Conservation (phyloP, 148 eudicot genomes). For the Camellia sinensis region DNA sequence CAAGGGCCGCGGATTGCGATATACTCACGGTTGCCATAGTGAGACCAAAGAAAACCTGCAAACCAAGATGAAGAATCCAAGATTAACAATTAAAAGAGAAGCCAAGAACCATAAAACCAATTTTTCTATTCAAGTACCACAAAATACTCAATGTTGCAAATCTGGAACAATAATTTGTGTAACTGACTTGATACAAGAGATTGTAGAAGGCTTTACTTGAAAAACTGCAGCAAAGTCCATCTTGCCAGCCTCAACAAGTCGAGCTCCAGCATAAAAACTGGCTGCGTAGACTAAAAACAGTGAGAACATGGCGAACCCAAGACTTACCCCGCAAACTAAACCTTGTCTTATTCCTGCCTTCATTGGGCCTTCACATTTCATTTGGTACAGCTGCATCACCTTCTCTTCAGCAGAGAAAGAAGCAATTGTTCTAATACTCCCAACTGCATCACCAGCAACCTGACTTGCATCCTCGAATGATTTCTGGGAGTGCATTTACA, state of each 20-base stretch:
- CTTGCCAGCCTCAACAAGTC: slow-evolving; percentile 23
- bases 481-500: not conserved
- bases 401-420: slow-evolving; percentile 37
- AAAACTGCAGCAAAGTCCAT: slow-evolving; percentile 23
- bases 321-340: slow-evolving; percentile 16
- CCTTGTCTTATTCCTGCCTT: slow-evolving; percentile 24
- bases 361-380: slow-evolving; percentile 23
- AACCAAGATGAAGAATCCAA: not conserved
- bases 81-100: not conserved
- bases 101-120: not conserved
- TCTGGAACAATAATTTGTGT: not conserved
- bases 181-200: not conserved
- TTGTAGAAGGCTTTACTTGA: slow-evolving; percentile 13
- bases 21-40: slow-evolving; percentile 25
- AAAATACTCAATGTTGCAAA: not conserved
- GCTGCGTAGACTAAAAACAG: slow-evolving; percentile 23
- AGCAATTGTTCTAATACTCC: slow-evolving; percentile 32
- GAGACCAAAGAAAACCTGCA: slow-evolving; percentile 40
- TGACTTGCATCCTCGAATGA: slow-evolving; percentile 31
- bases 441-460: slow-evolving; percentile 37
- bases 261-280: slow-evolving; percentile 32
- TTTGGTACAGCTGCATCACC: slow-evolving; percentile 27
- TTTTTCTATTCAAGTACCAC: not conserved
- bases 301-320: slow-evolving; percentile 20
- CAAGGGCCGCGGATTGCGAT: slow-evolving; percentile 15